Percentiles rank a stretch among this genome's conserved stretches.
Conservation (phyloP, 2,329 filamentous ascomycete species). For the Alternaria arborescens region DNA sequence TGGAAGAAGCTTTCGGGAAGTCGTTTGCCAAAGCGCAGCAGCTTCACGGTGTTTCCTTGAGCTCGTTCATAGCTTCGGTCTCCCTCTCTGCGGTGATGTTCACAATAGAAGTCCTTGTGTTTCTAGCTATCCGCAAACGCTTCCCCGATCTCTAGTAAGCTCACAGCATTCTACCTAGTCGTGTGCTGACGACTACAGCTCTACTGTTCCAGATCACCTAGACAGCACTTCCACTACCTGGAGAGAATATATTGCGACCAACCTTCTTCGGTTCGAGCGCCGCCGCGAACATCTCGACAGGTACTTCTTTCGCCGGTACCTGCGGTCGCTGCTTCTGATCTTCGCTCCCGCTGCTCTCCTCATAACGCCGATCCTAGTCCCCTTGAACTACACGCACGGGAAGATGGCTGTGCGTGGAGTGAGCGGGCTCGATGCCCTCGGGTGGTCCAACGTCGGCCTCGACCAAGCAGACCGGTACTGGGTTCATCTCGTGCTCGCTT, state of each 20-base stretch:
- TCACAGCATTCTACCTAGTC: not conserved
- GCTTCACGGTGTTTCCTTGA: constrained; percentile 13
- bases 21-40: constrained; percentile 19
- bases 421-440: constrained; percentile 20
- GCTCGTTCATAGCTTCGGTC: constrained; percentile 14
- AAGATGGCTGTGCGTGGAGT: constrained; percentile 17
- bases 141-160: constrained; percentile 11
- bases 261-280: constrained; percentile 24
- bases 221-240: not conserved
- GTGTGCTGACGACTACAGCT: constrained; percentile 4
- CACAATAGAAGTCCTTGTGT: constrained; percentile 6
- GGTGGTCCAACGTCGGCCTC: constrained; percentile 26
- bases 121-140: not conserved
- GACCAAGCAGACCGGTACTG: constrained; percentile 21
- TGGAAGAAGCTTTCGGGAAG: constrained; percentile 15
- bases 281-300: constrained; percentile 10
- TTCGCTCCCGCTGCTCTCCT: constrained; percentile 18
- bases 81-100: constrained; percentile 14
- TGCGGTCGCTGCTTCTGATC: constrained; percentile 18
- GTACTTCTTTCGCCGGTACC: constrained; percentile 26
- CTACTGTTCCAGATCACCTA: not conserved
- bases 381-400: constrained; percentile 20
- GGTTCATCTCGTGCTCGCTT: constrained; percentile 17
- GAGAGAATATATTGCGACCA: constrained; percentile 5
- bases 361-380: constrained; percentile 21